Percentiles rank a stretch among this genome's conserved stretches.
Evolutionary conservation across 495 filamentous ascomycete genomes (phyloP).

Genomic region (Hyaloscypha finlandica): DNA sequence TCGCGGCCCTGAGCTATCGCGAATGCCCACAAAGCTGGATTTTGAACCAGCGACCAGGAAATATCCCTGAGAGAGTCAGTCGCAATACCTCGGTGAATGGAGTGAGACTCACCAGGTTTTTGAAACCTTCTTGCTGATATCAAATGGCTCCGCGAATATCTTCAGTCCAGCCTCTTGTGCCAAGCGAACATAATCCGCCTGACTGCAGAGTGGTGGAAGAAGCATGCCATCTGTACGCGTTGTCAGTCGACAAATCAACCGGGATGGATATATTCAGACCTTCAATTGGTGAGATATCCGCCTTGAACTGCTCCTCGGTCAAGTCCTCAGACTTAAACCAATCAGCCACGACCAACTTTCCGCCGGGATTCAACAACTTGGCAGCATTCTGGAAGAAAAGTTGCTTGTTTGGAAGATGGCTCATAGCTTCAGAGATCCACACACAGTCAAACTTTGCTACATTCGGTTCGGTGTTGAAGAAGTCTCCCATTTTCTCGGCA

Average conservation of each 20-base stretch:
- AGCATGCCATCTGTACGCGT: conserved; percentile 52
- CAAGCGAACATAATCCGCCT: conserved; percentile 49
- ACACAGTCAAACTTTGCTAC: conserved; percentile 48
- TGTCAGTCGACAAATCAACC: conserved; percentile 9
- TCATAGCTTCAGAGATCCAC: conserved; percentile 61
- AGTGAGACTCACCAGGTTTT: conserved; percentile 55
- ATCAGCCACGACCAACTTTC: conserved; percentile 56
- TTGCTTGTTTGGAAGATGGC: conserved; percentile 57
- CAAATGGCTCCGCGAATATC: conserved; percentile 46
- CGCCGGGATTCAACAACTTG: conserved; percentile 41
- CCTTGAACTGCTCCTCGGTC: conserved; percentile 42
- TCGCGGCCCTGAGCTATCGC: conserved; percentile 58
- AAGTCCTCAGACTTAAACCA: conserved; percentile 55
- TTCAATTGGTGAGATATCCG: conserved; percentile 58
- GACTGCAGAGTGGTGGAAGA: conserved; percentile 52
- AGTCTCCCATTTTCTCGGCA: conserved; percentile 57
- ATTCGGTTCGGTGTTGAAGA: conserved; percentile 39
- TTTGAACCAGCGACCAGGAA: conserved; percentile 58
- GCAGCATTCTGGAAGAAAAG: conserved; percentile 54
- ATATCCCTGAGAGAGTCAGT: conserved; percentile 50
- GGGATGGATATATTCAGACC: conserved; percentile 26
- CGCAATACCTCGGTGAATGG: background rate
- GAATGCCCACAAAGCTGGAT: conserved; percentile 57
- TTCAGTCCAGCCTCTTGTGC: conserved; percentile 47
- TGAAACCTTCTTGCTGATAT: conserved; percentile 56